Evolutionary conservation across 306 rosid species (phyloP), one percentile per base, ranked within the genome.

Genomic region (Fragaria iinumae): DNA sequence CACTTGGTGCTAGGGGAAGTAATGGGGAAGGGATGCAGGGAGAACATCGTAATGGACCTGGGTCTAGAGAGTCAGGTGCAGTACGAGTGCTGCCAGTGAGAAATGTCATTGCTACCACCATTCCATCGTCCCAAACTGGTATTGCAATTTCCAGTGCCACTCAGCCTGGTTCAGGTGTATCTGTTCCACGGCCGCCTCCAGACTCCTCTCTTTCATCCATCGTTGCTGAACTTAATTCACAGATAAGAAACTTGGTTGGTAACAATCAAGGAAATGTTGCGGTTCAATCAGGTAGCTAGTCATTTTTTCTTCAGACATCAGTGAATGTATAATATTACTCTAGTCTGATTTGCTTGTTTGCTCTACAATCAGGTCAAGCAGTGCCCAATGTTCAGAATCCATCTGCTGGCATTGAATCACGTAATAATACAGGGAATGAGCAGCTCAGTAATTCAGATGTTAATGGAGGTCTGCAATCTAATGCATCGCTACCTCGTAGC

Each of bases 1-100:
- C 88, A 67, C 89, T 90, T 75, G 92, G 96, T 81, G 79, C 96
- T 47, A 88, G 97, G 88, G 80, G 96, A 76, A 88, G 76, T 79
- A 87, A 85, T 72, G 97, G 83, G 70, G 97, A 96, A 69, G 97
- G 92, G 48, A 60, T 72, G 72, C 88, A 83, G 66, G 87, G 79
- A 56, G 94, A 91, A 69, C 86, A 69, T 18, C 93, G 17, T 12
- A 83, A 68, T 79, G 93, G 79, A 59, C 64, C 87, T 77, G 93
- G 86, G 65, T 68, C 92, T 84, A 79, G 82, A 66, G 96, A 86
- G 82, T 84, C 88, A 66, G 85, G 94, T 68, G 86, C 90, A 59
- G 64, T 88, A 62, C 84, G 56, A 49, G 89, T 74, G 71, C 78
- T 80, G 69, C 88, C 96, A 69, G 84, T 77, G 66, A 88, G 97